A percentile compares a stretch with the other conserved stretches of the same genome.
Conservation (phyloP, 139 green algal genomes). For the Nannochloris sp. region DNA sequence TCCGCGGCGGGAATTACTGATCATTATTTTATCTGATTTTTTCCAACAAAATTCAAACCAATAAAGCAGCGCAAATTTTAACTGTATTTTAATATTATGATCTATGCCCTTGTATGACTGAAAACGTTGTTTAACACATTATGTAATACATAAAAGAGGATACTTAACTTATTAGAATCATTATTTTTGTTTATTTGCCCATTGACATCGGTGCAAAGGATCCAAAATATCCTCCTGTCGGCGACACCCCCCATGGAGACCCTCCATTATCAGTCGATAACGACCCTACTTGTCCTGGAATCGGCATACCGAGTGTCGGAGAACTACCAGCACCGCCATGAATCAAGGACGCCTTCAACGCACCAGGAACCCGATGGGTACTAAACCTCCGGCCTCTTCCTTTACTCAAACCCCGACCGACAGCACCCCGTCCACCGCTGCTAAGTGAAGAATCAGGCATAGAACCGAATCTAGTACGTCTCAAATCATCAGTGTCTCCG, state of each 20-base stretch:
- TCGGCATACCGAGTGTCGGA: neutral
- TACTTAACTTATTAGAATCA: too few relatives aligned
- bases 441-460: constrained; percentile 18
- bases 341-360: constrained; percentile 5
- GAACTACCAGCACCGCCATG: neutral
- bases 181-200: neutral
- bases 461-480: constrained; percentile 17
- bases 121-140: too few relatives aligned
- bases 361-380: too few relatives aligned
- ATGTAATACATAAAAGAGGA: too few relatives aligned
- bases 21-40: too few relatives aligned
- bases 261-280: neutral
- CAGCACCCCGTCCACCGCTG: neutral
- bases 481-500: constrained; percentile 9
- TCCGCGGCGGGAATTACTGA: too few relatives aligned
- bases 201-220: neutral
- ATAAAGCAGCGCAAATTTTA: too few relatives aligned
- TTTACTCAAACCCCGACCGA: neutral
- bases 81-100: too few relatives aligned
- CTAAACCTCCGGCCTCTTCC: too few relatives aligned
- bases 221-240: neutral
- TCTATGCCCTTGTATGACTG: too few relatives aligned
- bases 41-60: too few relatives aligned
- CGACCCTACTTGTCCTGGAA: neutral
- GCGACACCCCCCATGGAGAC: neutral